Evolutionary conservation across 1,284 basidiomycete genomes (phyloP).

Genomic region (Kwoniella shivajii): DNA sequence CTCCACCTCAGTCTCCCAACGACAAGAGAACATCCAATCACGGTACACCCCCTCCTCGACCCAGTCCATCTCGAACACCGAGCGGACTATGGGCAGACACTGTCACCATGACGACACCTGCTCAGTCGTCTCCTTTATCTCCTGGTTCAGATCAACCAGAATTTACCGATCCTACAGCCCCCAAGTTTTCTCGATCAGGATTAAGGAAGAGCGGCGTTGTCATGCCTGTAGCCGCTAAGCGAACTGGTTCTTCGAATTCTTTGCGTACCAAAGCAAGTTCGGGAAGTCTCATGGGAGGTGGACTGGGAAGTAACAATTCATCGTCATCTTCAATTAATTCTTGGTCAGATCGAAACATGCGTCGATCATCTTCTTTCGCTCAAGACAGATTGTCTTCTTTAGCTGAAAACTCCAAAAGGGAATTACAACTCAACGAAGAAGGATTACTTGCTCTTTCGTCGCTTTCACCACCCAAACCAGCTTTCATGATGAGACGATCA

Average conservation of each 20-base stretch:
- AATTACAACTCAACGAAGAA: slow-evolving; percentile 30
- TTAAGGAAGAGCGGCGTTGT: slow-evolving; percentile 35
- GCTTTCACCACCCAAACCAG: slow-evolving; percentile 32
- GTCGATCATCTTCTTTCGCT: slow-evolving; percentile 5
- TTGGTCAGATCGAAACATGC: neutral
- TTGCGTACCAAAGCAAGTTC: slow-evolving; percentile 8
- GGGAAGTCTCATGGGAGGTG: slow-evolving; percentile 1
- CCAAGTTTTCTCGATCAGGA: slow-evolving; percentile 37
- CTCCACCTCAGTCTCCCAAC: slow-evolving; percentile 20
- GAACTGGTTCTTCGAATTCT: slow-evolving; percentile 15
- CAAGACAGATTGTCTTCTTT: slow-evolving; percentile 30
- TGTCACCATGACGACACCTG: neutral
- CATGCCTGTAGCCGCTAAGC: slow-evolving; percentile 37
- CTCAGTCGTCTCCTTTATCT: neutral
- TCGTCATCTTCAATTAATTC: neutral
- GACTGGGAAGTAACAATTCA: slow-evolving; percentile 7
- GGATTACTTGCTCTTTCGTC: slow-evolving; percentile 24
- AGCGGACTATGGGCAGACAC: slow-evolving; percentile 21
- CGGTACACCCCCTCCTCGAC: neutral
- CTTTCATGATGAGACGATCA: slow-evolving; percentile 30
- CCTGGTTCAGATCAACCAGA: slow-evolving; percentile 3
- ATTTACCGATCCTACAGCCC: slow-evolving; percentile 22
- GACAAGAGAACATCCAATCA: slow-evolving; percentile 8
- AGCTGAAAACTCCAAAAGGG: slow-evolving; percentile 29
- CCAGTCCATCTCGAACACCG: slow-evolving; percentile 8